These are phyloP conservation scores for Fragilaria radians DNA, from an alignment of 108 stramenopile genomes.

Conservation along the genomic window DNA sequence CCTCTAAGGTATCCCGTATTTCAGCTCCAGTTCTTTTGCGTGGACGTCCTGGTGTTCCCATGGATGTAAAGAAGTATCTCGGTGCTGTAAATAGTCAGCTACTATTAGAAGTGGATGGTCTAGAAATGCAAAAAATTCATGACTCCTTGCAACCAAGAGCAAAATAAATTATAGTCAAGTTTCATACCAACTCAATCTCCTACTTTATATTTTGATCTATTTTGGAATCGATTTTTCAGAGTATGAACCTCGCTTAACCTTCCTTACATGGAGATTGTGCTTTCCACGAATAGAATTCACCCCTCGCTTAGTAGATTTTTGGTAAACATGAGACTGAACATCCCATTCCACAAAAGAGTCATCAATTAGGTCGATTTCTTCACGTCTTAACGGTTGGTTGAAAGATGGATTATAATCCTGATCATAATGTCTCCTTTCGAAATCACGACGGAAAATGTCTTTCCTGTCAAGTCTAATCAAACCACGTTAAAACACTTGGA, in stretches of 20 bases:
- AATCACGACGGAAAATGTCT: background rate
- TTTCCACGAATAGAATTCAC: background rate
- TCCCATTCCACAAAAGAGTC: background rate
- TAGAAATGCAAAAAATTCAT: conserved; percentile 76
- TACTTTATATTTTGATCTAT: too few relatives aligned
- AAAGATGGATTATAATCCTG: background rate
- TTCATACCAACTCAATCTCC: too few relatives aligned
- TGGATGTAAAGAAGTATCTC: conserved; percentile 53
- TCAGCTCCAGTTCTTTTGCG: conserved; percentile 66
- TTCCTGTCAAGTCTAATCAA: background rate
- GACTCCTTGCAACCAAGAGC: conserved; percentile 38
- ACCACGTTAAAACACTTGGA: too few relatives aligned
- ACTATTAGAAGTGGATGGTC: conserved; percentile 51
- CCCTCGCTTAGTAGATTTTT: background rate
- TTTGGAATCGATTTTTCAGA: background rate
- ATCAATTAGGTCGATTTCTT: background rate
- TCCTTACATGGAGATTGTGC: background rate
- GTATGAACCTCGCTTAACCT: background rate
- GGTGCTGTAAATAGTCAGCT: conserved; percentile 36
- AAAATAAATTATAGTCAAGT: too few relatives aligned
- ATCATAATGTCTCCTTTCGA: background rate
- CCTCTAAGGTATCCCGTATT: conserved; percentile 29
- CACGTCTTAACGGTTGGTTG: background rate
- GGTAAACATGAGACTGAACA: background rate
- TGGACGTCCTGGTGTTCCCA: conserved; percentile 50